Evolutionary conservation across 306 rosid species (phyloP), one percentile per base, ranked within the genome.

Genomic region (Carpinus fangiana): DNA sequence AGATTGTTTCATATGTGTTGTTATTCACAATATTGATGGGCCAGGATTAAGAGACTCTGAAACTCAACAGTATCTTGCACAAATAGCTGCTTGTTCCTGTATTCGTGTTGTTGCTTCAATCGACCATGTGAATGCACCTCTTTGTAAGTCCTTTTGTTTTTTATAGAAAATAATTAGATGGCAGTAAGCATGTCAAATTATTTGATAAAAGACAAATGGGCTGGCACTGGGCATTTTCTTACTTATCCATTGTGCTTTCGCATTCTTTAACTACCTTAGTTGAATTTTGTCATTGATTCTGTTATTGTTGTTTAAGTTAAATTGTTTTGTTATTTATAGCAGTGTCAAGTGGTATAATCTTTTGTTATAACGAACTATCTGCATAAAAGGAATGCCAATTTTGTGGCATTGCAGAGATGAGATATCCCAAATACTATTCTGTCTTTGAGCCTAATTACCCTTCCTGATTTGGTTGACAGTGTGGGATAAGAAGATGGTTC

Each of bases 401-500:
- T 54, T 47, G n/a, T 8, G 61, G 21, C 53, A 41, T 48, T 4
- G 36, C 68, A 31, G 50, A 18, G 51, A 18, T 38, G 36, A 54
- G 43, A 43, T 36, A n/a, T 21, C 41, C 54, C 57, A 1, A 4
- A 56, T 38, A 18, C 34, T n/a, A 56, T 8, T 4, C 9, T 5
- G 12, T 45, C 8, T 12, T 74, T 59, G 17, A 23, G 34, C 64
- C 52, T 52, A 41, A 28, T 34, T 53, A 20, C 16, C 23, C 62
- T 23, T 78, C 72, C 69, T 72, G 53, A 28, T 56, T 82, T 34
- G 77, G 67, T 65, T 76, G 78, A 60, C 85, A 92, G 98, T 88
- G 85, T 95, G 99, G 99, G 99, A 93, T 96, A 95, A 95, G 92
- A 90, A 87, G 88, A 95, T 92, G 98, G 88, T 89, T 76, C 96